phyloP scores from a whole-genome alignment of 2,329 filamentous ascomycete species.

The Aspergillus texensis region DNA sequence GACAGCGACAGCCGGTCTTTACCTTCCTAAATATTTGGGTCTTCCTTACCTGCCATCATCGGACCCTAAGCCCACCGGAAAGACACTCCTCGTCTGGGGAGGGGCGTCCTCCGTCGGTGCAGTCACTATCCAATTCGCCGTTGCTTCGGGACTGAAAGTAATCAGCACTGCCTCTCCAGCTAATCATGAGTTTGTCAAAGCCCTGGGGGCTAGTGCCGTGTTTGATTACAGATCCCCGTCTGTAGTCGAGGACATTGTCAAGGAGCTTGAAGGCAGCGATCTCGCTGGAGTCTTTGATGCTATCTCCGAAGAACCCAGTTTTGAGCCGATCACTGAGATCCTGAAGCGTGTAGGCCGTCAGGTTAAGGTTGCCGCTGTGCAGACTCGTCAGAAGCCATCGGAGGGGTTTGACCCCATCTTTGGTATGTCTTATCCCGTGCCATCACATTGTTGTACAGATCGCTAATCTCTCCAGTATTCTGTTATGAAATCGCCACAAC shows the following conservation, averaged over 20 bases:
- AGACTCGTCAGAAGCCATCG: not conserved
- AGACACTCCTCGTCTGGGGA: constrained; percentile 53
- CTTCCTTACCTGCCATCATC: constrained; percentile 19
- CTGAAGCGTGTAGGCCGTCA: not conserved
- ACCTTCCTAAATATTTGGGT: constrained; percentile 27
- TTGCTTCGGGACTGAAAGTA: constrained; percentile 43
- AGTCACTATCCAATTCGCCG: constrained; percentile 46
- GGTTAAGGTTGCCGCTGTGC: not conserved
- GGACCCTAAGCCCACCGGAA: not conserved
- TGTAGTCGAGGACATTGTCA: not conserved
- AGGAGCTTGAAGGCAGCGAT: not conserved
- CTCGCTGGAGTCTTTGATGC: not conserved
- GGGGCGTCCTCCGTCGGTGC: constrained; percentile 53
- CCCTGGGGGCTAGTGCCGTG: constrained; percentile 46
- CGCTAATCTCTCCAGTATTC: not conserved
- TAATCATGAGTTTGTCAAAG: constrained; percentile 48
- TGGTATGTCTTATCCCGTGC: not conserved
- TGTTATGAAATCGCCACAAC: not conserved
- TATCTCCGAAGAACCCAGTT: not conserved
- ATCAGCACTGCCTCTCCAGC: constrained; percentile 39
- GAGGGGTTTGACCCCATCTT: not conserved
- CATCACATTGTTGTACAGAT: not conserved
- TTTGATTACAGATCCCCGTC: constrained; percentile 46
- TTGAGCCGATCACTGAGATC: not conserved
- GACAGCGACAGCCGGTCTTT: constrained; percentile 34